These are phyloP conservation scores for Tilletia setariae DNA, from an alignment of 1,284 basidiomycete species.

Conservation along the genomic window DNA sequence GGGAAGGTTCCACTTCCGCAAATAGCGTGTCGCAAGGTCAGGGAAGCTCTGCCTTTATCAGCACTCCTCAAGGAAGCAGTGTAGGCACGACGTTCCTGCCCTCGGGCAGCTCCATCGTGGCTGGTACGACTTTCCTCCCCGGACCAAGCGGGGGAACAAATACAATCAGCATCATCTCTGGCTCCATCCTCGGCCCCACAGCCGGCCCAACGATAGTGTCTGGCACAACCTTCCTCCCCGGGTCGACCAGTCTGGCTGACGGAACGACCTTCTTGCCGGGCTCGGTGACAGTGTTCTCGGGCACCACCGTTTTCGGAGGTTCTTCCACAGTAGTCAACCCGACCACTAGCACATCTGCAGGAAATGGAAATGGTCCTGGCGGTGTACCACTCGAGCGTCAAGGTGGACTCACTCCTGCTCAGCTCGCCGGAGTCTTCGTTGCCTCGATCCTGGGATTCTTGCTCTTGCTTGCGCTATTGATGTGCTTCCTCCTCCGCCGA, in stretches of 20 bases:
- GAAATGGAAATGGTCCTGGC: neutral
- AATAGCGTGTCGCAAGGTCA: neutral
- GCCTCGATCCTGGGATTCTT: neutral
- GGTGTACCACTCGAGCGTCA: constrained; percentile 1
- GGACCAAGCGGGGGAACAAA: neutral
- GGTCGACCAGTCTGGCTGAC: neutral
- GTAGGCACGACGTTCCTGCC: neutral
- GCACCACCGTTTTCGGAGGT: constrained; percentile 1
- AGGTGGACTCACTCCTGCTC: constrained; percentile 2
- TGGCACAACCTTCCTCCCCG: neutral
- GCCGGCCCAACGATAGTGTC: neutral
- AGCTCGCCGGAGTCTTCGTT: constrained; percentile 7
- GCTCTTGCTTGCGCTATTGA: neutral
- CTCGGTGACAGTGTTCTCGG: neutral
- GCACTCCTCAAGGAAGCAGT: neutral
- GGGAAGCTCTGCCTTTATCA: neutral
- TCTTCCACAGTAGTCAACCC: neutral
- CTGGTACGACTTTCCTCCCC: constrained; percentile 1
- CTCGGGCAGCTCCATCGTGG: constrained; percentile 1
- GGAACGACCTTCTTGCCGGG: constrained; percentile 7
- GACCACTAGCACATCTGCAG: neutral
- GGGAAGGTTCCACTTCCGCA: neutral
- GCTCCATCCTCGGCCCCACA: neutral
- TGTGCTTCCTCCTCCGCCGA: neutral
- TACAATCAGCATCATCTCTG: neutral